phyloP scores from a whole-genome alignment of 2,329 filamentous ascomycete genomes.

The Neoscytalidium dimidiatum region DNA sequence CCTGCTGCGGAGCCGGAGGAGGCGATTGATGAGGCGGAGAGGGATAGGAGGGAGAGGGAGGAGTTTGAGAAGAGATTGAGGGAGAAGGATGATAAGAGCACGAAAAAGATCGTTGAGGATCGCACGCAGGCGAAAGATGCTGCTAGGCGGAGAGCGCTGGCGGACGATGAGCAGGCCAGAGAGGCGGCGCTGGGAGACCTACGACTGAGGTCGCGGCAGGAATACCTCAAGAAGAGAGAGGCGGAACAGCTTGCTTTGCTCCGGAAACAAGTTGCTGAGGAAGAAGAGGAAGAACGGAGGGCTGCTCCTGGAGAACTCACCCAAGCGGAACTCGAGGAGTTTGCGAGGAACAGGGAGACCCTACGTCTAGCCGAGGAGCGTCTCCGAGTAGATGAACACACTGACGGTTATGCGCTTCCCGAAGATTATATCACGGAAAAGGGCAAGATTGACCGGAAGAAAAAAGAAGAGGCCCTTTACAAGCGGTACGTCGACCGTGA shows the following conservation, averaged over 20 bases:
- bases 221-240: conserved; percentile 92
- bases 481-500: conserved; percentile 87
- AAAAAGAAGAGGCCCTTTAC: conserved; percentile 87
- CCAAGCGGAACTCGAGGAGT: conserved; percentile 79
- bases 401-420: conserved; percentile 89
- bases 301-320: conserved; percentile 74
- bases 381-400: conserved; percentile 83
- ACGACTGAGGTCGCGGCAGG: conserved; percentile 80
- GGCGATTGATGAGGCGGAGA: conserved; percentile 21
- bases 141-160: conserved; percentile 62
- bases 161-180: conserved; percentile 65
- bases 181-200: conserved; percentile 77
- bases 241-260: conserved; percentile 82
- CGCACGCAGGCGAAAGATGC: conserved; percentile 56
- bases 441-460: conserved; percentile 81
- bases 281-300: conserved; percentile 71
- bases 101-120: conserved; percentile 68
- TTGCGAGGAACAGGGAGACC: conserved; percentile 80
- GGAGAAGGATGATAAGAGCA: conserved; percentile 68
- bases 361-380: conserved; percentile 81
- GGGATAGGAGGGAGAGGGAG: conserved; percentile 67
- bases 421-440: conserved; percentile 95
- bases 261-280: conserved; percentile 85
- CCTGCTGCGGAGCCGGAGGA: conserved; percentile 44
- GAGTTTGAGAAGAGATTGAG: conserved; percentile 77